Conservation (phyloP, 805 yeast species). For the Diddensiella transvaalensis region DNA sequence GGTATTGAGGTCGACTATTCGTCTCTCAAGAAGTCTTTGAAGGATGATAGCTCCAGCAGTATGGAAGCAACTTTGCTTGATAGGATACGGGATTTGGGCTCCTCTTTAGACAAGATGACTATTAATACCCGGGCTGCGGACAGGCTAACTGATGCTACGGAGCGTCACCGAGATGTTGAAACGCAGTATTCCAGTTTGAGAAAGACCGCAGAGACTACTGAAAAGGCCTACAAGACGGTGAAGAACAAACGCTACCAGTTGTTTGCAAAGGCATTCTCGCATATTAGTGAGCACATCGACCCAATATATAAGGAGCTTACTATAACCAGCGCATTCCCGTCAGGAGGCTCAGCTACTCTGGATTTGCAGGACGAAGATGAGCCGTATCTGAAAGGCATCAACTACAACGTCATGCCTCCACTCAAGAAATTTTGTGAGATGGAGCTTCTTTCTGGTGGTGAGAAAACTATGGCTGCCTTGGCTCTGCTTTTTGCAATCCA, state of each 20-base stretch:
- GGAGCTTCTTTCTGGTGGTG: conserved; percentile 94
- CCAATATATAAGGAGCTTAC: conserved; percentile 83
- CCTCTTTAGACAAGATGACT: conserved; percentile 43
- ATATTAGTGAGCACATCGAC: conserved; percentile 69
- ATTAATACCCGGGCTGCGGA: conserved; percentile 84
- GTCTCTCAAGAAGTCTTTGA: conserved; percentile 38
- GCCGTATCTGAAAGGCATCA: conserved; percentile 79
- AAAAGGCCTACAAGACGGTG: conserved; percentile 55
- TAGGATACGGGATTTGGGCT: conserved; percentile 26
- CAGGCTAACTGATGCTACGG: conserved; percentile 65
- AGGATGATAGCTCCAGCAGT: conserved; percentile 22
- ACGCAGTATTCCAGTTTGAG: conserved; percentile 55
- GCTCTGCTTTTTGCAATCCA: conserved; percentile 90
- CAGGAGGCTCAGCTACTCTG: conserved; percentile 92
- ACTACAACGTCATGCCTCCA: conserved; percentile 95
- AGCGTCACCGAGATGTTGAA: conserved; percentile 56
- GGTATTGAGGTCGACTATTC: conserved; percentile 23
- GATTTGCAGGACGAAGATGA: conserved; percentile 86
- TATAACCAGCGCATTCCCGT: conserved; percentile 60
- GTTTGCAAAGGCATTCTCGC: conserved; percentile 73
- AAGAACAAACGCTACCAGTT: conserved; percentile 54
- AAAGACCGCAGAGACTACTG: conserved; percentile 52
- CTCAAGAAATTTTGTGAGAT: conserved; percentile 88
- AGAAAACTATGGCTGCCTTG: conserved; percentile 92
- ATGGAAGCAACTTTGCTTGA: conserved; percentile 25